Conservation (phyloP, 2,329 filamentous ascomycete species). For the Colletotrichum simmondsii region DNA sequence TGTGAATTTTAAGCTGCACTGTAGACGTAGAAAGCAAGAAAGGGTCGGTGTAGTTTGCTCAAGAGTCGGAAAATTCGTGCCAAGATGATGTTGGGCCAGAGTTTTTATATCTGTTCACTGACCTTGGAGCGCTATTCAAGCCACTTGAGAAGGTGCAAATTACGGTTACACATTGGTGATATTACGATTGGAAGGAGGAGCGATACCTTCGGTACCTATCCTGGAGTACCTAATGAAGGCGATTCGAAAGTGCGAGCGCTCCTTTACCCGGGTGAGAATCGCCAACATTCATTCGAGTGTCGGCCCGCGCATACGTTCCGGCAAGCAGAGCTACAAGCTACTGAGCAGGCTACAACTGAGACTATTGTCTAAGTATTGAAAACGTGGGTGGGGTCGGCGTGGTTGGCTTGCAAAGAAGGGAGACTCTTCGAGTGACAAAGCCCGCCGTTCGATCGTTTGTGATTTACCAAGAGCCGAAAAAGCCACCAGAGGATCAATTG, state of each 20-base stretch:
- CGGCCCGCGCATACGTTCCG: background rate
- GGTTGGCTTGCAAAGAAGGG: background rate
- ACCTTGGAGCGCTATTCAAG: too few species aligned
- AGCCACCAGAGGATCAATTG: background rate
- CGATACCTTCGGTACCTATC: too few species aligned
- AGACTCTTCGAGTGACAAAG: background rate
- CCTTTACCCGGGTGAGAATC: background rate
- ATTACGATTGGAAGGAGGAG: too few species aligned
- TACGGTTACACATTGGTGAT: too few species aligned
- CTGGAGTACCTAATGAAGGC: too few species aligned
- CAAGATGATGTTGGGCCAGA: too few species aligned
- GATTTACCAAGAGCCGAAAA: background rate
- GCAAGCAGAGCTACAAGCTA: background rate
- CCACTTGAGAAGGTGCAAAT: too few species aligned
- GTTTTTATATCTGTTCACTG: too few species aligned
- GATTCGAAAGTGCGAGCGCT: background rate
- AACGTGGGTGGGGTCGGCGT: background rate
- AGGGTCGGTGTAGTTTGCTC: too few species aligned
- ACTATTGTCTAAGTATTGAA: background rate
- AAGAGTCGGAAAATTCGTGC: too few species aligned
- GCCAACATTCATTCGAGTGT: background rate
- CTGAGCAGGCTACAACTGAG: background rate
- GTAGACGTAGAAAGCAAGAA: too few species aligned
- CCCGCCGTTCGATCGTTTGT: background rate
- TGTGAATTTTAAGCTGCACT: too few species aligned